Conservation (phyloP, 176 grass and related monocot genomes). For the Rhynchospora breviuscula region DNA sequence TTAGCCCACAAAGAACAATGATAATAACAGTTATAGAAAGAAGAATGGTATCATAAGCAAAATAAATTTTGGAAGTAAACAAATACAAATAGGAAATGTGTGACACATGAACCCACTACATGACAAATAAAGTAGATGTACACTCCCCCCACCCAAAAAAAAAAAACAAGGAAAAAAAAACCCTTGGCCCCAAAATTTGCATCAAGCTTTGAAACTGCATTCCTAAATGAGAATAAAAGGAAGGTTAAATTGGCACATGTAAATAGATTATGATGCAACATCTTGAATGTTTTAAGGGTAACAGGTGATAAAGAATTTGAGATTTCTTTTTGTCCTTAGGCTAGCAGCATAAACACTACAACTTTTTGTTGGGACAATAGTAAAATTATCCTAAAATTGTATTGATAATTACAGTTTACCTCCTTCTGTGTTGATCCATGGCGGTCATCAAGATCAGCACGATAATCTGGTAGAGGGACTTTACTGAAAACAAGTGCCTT, state of each 20-base stretch:
- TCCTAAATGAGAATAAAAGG: neutral
- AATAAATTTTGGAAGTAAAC: neutral
- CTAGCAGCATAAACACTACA: neutral
- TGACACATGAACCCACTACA: neutral
- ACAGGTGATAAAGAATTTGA: neutral
- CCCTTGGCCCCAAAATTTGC: neutral
- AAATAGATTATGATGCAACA: neutral
- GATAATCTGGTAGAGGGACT: constrained; percentile 86
- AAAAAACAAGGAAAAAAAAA: neutral
- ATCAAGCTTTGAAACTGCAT: neutral
- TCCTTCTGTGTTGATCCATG: constrained; percentile 93
- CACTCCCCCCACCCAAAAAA: neutral
- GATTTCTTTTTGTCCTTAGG: neutral
- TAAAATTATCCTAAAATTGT: neutral
- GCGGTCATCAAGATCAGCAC: constrained; percentile 87
- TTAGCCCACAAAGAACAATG: constrained; percentile 24
- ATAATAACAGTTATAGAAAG: constrained; percentile 18
- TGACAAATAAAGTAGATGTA: neutral
- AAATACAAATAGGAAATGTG: neutral
- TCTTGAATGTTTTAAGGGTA: neutral
- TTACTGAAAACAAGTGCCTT: constrained; percentile 93
- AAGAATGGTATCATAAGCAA: neutral
- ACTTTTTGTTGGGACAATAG: neutral
- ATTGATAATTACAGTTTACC: constrained; percentile 39
- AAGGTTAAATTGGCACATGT: neutral